These are phyloP conservation scores for Acrocalymma vagum DNA, from an alignment of 2,329 filamentous ascomycete genomes.

Conservation along the genomic window DNA sequence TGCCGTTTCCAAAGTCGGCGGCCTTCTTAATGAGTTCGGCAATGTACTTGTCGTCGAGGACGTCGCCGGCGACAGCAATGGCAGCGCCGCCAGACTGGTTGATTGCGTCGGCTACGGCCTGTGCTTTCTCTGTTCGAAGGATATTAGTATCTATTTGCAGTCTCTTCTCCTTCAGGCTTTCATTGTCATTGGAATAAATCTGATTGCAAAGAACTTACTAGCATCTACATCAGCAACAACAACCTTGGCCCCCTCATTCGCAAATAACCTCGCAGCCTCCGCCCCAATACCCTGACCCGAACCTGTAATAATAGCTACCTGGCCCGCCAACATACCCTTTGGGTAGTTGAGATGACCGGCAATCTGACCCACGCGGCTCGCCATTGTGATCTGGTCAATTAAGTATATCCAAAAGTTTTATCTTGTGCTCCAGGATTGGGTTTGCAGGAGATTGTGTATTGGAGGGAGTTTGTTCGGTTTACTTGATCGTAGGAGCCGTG, in stretches of 20 bases:
- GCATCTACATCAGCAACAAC: slow-evolving; percentile 84
- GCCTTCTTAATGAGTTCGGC: slow-evolving; percentile 75
- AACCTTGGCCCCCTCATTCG: slow-evolving; percentile 87
- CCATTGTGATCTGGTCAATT: slow-evolving; percentile 12
- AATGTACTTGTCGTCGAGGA: slow-evolving; percentile 76
- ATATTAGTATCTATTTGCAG: slow-evolving; percentile 15
- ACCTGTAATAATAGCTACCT: slow-evolving; percentile 88
- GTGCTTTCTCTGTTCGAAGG: slow-evolving; percentile 72
- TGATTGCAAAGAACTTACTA: slow-evolving; percentile 51
- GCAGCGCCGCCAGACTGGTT: slow-evolving; percentile 72
- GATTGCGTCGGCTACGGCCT: slow-evolving; percentile 74
- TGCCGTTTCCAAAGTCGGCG: slow-evolving; percentile 82
- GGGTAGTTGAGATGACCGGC: slow-evolving; percentile 84
- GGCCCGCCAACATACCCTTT: slow-evolving; percentile 77
- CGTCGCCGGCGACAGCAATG: slow-evolving; percentile 78
- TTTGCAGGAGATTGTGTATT: too few relatives aligned
- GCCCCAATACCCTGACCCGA: slow-evolving; percentile 89
- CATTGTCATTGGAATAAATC: neutral
- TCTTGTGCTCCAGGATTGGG: too few relatives aligned
- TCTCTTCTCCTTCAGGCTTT: neutral
- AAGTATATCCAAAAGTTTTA: too few relatives aligned
- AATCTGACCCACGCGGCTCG: slow-evolving; percentile 71
- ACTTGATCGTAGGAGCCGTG: too few relatives aligned
- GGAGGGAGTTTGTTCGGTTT: too few relatives aligned
- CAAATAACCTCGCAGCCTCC: slow-evolving; percentile 82